A percentile compares a stretch with the other conserved stretches of the same genome.
These are phyloP conservation scores for Russula sp. DNA, from an alignment of 768 basidiomycete species.

Conservation along the genomic window DNA sequence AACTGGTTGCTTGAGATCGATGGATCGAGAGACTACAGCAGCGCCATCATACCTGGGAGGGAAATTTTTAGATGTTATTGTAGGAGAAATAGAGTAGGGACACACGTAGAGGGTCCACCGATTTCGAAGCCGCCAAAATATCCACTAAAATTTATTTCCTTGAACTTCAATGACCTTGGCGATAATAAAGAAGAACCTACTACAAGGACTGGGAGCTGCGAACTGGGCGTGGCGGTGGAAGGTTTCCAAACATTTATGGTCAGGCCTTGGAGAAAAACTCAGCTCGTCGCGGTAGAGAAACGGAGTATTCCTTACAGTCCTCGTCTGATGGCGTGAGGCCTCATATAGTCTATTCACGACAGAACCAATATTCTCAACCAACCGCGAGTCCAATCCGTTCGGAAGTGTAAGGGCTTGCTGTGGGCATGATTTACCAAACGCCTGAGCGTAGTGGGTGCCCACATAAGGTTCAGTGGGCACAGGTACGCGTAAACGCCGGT, in stretches of 20 bases:
- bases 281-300: neutral
- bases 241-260: conserved; percentile 34
- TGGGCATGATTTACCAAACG: conserved; percentile 34
- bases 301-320: conserved; percentile 30
- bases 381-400: neutral
- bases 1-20: conserved; percentile 31
- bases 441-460: conserved; percentile 27
- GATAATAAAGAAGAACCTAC: conserved; percentile 18
- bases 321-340: conserved; percentile 22
- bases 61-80: neutral
- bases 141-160: conserved; percentile 28
- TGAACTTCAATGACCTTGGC: neutral
- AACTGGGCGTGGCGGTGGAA: neutral
- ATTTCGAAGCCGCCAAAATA: conserved; percentile 31
- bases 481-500: conserved; percentile 41
- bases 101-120: conserved; percentile 21
- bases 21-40: conserved; percentile 31
- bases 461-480: conserved; percentile 23
- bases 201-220: conserved; percentile 33
- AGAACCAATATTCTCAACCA: neutral
- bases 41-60: conserved; percentile 31
- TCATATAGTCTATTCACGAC: conserved; percentile 12
- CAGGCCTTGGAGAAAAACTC: conserved; percentile 28
- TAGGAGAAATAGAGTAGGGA: neutral
- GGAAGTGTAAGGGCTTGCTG: conserved; percentile 31